Evolutionary conservation across 352 stramenopile species (phyloP).

Genomic region (Phytopythium helicoides): DNA sequence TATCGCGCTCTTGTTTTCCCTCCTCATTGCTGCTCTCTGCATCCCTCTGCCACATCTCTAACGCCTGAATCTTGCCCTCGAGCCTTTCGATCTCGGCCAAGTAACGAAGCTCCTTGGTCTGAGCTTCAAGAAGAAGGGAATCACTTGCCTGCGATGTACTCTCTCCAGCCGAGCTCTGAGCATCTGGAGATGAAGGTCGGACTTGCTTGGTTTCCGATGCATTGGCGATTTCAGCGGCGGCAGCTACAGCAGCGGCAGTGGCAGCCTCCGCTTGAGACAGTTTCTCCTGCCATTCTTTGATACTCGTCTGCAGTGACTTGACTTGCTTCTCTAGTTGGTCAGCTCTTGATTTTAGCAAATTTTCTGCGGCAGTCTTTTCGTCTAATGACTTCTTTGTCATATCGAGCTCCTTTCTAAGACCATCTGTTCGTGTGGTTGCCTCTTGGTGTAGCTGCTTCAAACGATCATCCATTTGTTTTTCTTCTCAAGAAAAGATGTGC

Average conservation of each 20-base stretch:
- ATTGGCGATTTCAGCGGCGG: not conserved
- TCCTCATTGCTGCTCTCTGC: constrained; percentile 20
- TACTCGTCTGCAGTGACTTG: constrained; percentile 25
- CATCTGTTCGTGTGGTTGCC: constrained; percentile 22
- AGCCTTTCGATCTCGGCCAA: constrained; percentile 71
- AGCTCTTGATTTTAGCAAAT: constrained; percentile 24
- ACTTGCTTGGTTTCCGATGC: not conserved
- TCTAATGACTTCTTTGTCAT: constrained; percentile 40
- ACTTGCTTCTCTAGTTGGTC: constrained; percentile 33
- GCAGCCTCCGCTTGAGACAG: constrained; percentile 24
- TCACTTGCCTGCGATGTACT: constrained; percentile 35
- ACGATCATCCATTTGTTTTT: constrained; percentile 33
- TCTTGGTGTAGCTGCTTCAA: constrained; percentile 37
- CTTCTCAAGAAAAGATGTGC: constrained; percentile 42
- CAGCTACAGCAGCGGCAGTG: not conserved
- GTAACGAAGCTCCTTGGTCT: constrained; percentile 71
- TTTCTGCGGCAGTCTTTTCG: constrained; percentile 25
- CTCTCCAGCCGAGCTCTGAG: constrained; percentile 11
- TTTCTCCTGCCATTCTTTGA: constrained; percentile 7
- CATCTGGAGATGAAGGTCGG: not conserved
- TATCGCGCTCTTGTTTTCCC: constrained; percentile 34
- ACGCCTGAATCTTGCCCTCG: constrained; percentile 50
- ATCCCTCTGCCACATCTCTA: constrained; percentile 44
- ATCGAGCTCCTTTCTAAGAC: constrained; percentile 40
- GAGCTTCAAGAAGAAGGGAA: constrained; percentile 57